Conservation (phyloP, 1,139 yeast genomes). For the Ogataea hybrid region DNA sequence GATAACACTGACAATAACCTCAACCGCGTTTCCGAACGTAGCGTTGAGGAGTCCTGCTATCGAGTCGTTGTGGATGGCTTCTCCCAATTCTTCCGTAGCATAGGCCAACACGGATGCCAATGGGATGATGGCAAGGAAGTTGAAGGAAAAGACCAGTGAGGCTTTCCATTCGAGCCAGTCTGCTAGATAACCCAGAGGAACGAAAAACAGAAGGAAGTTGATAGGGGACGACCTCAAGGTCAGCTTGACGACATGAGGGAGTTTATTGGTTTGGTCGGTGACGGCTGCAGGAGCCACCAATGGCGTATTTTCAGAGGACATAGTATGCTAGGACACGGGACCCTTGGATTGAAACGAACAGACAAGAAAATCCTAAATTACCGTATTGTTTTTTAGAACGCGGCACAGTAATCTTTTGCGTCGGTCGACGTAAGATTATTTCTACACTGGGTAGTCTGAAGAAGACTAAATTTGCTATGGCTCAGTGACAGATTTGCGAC, state of each 20-base stretch:
- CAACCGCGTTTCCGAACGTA: conserved; percentile 93
- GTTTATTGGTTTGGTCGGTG: conserved; percentile 3
- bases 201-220: conserved; percentile 73
- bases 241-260: conserved; percentile 7
- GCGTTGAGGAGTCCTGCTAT: conserved; percentile 93
- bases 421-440: not conserved
- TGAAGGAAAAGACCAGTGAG: conserved; percentile 61
- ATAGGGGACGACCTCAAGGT: conserved; percentile 68
- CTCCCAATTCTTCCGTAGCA: conserved; percentile 91
- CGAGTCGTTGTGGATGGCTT: conserved; percentile 74
- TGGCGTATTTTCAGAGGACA: conserved; percentile 17
- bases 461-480: not conserved
- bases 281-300: conserved; percentile 8
- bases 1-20: conserved; percentile 87
- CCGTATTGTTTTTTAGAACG: not conserved
- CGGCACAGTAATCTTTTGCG: not conserved
- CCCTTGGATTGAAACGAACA: not conserved
- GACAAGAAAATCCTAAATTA: not conserved
- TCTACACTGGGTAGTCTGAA: not conserved
- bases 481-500: not conserved
- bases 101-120: conserved; percentile 85
- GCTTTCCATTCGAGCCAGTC: conserved; percentile 62
- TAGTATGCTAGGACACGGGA: not conserved
- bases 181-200: conserved; percentile 81
- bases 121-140: conserved; percentile 89